Percentiles rank a stretch among this genome's conserved stretches.
Evolutionary conservation across 2,329 filamentous ascomycete species (phyloP).

Genomic region (Botrytis byssoidea): DNA sequence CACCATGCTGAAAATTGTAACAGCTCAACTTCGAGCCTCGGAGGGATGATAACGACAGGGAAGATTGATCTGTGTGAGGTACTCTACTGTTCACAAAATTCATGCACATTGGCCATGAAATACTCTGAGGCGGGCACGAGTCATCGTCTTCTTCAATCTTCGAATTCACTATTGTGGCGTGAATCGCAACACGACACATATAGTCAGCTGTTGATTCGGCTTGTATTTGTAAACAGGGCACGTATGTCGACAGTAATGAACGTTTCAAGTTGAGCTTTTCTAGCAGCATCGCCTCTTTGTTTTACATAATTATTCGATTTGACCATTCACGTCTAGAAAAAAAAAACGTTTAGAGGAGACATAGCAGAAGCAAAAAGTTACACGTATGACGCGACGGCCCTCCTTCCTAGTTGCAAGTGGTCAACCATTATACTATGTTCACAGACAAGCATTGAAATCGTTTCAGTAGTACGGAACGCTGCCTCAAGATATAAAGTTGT

Average conservation of each 20-base stretch:
- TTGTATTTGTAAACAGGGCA: background rate
- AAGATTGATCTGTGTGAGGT: conserved; percentile 21
- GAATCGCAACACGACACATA: background rate
- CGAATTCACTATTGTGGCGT: background rate
- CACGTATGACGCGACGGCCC: background rate
- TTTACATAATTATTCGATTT: background rate
- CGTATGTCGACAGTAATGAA: background rate
- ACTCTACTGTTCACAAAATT: background rate
- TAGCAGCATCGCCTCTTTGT: background rate
- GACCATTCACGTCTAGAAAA: background rate
- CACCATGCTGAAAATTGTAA: conserved; percentile 6
- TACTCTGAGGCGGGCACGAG: background rate
- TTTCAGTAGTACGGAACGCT: background rate
- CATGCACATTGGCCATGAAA: background rate
- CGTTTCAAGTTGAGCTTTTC: background rate
- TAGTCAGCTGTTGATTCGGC: background rate
- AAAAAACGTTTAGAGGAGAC: background rate
- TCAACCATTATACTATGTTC: background rate
- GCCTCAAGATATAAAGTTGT: background rate
- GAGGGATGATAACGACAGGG: conserved; percentile 33
- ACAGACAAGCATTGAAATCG: background rate
- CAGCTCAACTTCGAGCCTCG: conserved; percentile 38
- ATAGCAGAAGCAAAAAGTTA: background rate
- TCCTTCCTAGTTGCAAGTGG: no score
- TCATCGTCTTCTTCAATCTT: background rate